Evolutionary conservation across 2,329 filamentous ascomycete genomes (phyloP), one percentile per base, ranked within the genome.

Genomic region (Xylaria digitata): DNA sequence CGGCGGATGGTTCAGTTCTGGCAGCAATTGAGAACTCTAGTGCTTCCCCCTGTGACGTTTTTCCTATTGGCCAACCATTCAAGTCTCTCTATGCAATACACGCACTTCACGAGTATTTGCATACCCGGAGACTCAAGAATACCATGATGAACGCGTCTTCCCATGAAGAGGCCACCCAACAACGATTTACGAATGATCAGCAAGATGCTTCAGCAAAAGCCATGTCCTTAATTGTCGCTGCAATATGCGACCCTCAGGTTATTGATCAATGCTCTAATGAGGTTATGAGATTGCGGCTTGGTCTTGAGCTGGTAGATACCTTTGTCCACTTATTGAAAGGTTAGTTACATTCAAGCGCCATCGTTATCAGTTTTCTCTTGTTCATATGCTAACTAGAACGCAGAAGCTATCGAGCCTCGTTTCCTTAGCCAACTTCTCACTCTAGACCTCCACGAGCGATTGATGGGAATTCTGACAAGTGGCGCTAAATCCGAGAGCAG

Each of bases 31-130:
- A 86, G 58, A 83, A 84, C 8, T 78, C 83, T 1, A 75, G 79
- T 0, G 83, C 82, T n/a, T 81, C 85, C 0, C 86, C 89, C 66
- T 78, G 80, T 11, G 85, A 90, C 11, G 80, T 94, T 1, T 94
- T 96, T 67, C 90, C 91, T 6, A 78, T 86, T 1, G 85, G 86
- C 0, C 88, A 91, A 65, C 90, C 90, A 1, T 94, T 89, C 81
- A 91, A 90, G 72, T 88, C 89, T 1, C 82, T 94, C 0, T 96
- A 94, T 75, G 90, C 90, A 2, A 79, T 93, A 0, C 85, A 90
- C 74, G 87, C 89, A 0, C 82, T 97, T 45, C 81, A 83, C 23
- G 85, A 88, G 61, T 90, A 89, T 75, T 82, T 93, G 79, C 68
- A 80, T 81, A 75, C 80, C 73, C 72, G 73, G 9, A 71, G 74